Evolutionary conservation across 2,329 filamentous ascomycete species (phyloP), one percentile per base, ranked within the genome.

Genomic region (Lasiodiplodia citricola): DNA sequence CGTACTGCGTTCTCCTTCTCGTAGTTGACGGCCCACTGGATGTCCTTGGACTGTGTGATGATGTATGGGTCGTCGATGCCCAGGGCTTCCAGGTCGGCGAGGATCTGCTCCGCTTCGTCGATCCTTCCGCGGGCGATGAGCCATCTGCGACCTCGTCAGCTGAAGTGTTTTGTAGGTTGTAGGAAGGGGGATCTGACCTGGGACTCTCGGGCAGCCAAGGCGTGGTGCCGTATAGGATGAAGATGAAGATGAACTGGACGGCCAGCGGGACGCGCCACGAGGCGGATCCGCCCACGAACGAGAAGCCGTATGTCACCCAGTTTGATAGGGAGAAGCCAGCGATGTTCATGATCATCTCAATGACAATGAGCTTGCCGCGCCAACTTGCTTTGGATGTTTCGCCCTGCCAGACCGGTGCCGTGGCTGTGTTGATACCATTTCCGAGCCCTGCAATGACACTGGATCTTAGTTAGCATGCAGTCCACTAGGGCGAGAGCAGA

Each of bases 291-390:
- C 72, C 73, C 1, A 80, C 72, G 71, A 83, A 87, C 6, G 81
- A 83, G 67, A 87, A 81, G 2, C 84, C 84, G 68, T 82, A 87
- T 8, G 81, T 86, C 13, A 87, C 79, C 84, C 85, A 87, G 55
- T 86, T 86, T 4, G 80, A 82, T 1, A 87, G 58, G 1, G 76
- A 80, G 69, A 85, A 86, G 2, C 85, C 86, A 21, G 79, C 80
- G 54, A 86, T 83, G 67, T 85, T 85, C 73, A 86, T 78, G 56
- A 83, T 83, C 75, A 86, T 80, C 62, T 85, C 82, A 28, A 85
- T 79, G 44, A 84, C 77, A 6, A 85, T 80, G 14, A 84, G 74
- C 58, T 83, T 83, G 18, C 83, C 83, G 70, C 83, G 71, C 75
- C 74, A 78, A 47, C 73, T 77, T 11, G 76, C 74, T 67, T 77